Percentiles rank a stretch among this genome's conserved stretches.
These are phyloP conservation scores for Aspergillus funiculosus DNA, from an alignment of 495 filamentous ascomycete genomes.

Conservation along the genomic window DNA sequence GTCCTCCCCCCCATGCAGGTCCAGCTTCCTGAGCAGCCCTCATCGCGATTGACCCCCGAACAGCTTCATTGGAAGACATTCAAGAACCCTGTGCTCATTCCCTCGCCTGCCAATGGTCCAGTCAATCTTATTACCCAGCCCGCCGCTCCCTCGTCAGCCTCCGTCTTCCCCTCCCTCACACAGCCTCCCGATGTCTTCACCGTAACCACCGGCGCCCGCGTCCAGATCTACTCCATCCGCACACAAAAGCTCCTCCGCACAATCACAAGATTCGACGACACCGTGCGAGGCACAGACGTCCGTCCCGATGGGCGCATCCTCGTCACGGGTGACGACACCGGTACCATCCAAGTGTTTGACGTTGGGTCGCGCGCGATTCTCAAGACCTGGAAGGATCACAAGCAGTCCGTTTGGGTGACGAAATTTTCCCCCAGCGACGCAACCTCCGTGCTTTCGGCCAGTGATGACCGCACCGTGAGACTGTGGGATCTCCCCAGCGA, in stretches of 20 bases:
- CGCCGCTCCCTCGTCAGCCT: constrained; percentile 41
- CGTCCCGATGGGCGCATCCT: constrained; percentile 82
- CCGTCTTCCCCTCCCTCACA: constrained; percentile 43
- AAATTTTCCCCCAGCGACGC: constrained; percentile 82
- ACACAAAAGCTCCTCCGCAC: constrained; percentile 85
- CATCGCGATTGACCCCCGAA: constrained; percentile 63
- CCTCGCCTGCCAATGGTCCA: constrained; percentile 76
- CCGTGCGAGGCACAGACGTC: constrained; percentile 79
- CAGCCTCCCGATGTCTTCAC: constrained; percentile 71
- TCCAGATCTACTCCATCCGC: constrained; percentile 87
- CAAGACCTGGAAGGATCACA: constrained; percentile 93
- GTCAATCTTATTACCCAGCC: constrained; percentile 87
- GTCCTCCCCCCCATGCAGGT: constrained; percentile 75
- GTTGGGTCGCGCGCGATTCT: constrained; percentile 80
- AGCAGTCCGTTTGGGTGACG: constrained; percentile 88
- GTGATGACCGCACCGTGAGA: constrained; percentile 86
- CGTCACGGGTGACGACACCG: constrained; percentile 84
- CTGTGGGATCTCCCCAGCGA: constrained; percentile 89
- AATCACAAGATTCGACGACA: constrained; percentile 85
- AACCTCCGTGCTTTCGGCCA: constrained; percentile 74
- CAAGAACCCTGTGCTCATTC: constrained; percentile 77
- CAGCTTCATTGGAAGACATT: constrained; percentile 94
- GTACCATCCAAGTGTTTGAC: constrained; percentile 91
- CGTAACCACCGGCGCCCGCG: constrained; percentile 80
- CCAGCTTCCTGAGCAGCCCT: constrained; percentile 63